Evolutionary conservation across 169 alveolate genomes (phyloP), one percentile per base, ranked within the genome.

Genomic region (Cryptosporidium muris): DNA sequence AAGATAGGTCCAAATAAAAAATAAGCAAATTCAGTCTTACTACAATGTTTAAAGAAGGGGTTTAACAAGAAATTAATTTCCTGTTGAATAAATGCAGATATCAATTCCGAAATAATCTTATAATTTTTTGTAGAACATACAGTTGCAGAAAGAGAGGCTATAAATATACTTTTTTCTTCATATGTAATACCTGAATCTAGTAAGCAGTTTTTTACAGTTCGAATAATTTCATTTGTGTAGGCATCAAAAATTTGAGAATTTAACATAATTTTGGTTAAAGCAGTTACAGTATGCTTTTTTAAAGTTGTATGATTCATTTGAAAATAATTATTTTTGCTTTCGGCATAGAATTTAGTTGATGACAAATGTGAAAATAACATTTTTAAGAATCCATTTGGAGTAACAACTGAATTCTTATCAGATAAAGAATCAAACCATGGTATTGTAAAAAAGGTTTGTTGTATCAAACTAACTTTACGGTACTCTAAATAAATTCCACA

Each of bases 361-460:
- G 51, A 34, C 14, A 66, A 11, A 60, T 66, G 54, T n/a, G 2
- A 52, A 6, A 66, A 6, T 12, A 51, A 66, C 38, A 43, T 66
- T 2, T 8, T 36, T 54, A 66, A 53, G n/a, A 42, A 37, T 2
- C 42, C 47, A 49, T 66, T 45, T 1, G 7, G 16, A 14, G 7
- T 66, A 12, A 66, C 8, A 40, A 51, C 16, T 25, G 64, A 34
- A 51, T 40, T 53, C 12, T 11, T 42, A n/a, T 25, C 16, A 60
- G 11, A 66, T 66, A 66, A 66, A 48, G 51, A 48, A 2, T 53
- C 51, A 53, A 38, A 66, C 81, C 81, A 66, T 3, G 51, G 56
- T 51, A 51, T 52, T 12, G 66, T 52, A 12, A 52, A 16, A 40
- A 40, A 25, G 6, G 65, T 42, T n/a, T 49, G 63, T 37, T 37